phyloP scores from a whole-genome alignment of 352 stramenopile genomes.

The Phytopythium mirpurense region DNA sequence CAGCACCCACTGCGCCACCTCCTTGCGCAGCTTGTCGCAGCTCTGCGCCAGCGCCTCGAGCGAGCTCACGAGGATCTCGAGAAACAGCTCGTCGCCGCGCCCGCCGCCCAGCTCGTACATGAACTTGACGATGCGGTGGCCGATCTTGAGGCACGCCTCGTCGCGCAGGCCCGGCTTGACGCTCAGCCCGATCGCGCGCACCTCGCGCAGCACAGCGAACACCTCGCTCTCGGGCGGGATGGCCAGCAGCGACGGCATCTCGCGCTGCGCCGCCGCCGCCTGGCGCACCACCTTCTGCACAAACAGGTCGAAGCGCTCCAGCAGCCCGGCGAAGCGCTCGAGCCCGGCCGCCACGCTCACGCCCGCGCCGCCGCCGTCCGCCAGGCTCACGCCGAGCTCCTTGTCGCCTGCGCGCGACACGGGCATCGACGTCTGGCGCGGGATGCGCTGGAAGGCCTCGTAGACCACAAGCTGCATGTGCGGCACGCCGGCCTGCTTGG shows the following conservation, averaged over 20 bases:
- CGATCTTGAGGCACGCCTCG: conserved; percentile 94
- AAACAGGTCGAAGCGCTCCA: conserved; percentile 87
- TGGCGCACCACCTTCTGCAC: conserved; percentile 85
- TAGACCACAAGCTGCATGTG: conserved; percentile 96
- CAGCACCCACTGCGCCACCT: conserved; percentile 93
- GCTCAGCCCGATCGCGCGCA: conserved; percentile 61
- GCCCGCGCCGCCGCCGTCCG: conserved; percentile 34
- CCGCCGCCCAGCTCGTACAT: conserved; percentile 92
- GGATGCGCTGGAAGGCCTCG: conserved; percentile 96
- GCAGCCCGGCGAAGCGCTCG: conserved; percentile 76
- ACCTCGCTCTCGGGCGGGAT: conserved; percentile 80
- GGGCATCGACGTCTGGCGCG: conserved; percentile 87
- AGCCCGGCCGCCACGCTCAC: conserved; percentile 67
- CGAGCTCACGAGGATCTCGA: conserved; percentile 94
- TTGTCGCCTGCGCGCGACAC: conserved; percentile 60
- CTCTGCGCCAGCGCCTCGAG: conserved; percentile 91
- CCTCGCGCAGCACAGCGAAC: conserved; percentile 75
- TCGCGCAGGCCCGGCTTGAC: conserved; percentile 79
- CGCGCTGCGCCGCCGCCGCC: conserved; percentile 57
- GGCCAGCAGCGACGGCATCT: conserved; percentile 63
- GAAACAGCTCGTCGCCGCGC: conserved; percentile 88
- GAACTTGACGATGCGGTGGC: conserved; percentile 96
- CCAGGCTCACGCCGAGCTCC: conserved; percentile 9
- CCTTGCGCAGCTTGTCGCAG: conserved; percentile 91
- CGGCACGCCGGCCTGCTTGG: conserved; percentile 89